Conservation (phyloP, 148 eudicot species). For the Agrostemma githago region DNA sequence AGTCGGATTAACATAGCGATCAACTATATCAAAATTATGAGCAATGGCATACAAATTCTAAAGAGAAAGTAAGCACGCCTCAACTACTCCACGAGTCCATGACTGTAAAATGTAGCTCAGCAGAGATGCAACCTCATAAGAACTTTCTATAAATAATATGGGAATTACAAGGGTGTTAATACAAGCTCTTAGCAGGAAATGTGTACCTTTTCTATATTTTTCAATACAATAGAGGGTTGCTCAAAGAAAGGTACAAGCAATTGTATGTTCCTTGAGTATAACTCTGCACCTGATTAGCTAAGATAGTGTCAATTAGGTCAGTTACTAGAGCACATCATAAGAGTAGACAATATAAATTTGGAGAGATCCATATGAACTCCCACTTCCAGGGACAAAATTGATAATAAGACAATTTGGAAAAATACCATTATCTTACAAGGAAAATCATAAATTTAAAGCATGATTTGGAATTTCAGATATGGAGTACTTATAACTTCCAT, state of each 20-base stretch:
- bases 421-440: not conserved
- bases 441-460: not conserved
- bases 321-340: not conserved
- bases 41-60: not conserved
- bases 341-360: not conserved
- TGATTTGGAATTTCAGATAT: not conserved
- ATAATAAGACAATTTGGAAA: not conserved
- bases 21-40: not conserved
- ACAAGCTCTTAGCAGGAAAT: not conserved
- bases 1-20: too few relatives aligned
- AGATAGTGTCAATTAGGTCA: constrained; percentile 7
- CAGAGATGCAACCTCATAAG: not conserved
- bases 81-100: not conserved
- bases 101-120: not conserved
- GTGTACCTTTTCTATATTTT: constrained; percentile 62
- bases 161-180: not conserved
- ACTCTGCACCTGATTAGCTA: constrained; percentile 55
- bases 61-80: not conserved
- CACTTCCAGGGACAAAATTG: not conserved
- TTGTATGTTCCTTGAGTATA: constrained; percentile 79
- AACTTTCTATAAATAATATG: not conserved
- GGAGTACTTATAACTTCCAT: not conserved
- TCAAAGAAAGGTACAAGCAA: constrained; percentile 92
- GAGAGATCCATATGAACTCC: not conserved
- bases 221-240: constrained; percentile 60